A percentile compares a stretch with the other conserved stretches of the same genome.
Conservation (phyloP, 106 monocot species). For the Acanthochlamys bracteata region DNA sequence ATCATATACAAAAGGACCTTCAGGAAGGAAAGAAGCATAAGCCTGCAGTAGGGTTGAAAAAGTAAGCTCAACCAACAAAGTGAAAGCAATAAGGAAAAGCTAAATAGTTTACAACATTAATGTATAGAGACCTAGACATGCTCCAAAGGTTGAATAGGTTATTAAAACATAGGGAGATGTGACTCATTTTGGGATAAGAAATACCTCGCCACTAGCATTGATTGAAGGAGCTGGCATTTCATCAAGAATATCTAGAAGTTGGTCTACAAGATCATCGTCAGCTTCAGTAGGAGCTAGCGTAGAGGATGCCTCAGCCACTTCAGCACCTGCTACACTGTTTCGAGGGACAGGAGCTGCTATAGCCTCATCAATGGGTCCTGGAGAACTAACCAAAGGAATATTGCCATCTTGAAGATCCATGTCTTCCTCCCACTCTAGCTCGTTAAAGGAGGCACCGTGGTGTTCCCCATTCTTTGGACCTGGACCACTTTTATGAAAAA, state of each 20-base stretch:
- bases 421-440: constrained; percentile 42
- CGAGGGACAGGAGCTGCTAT: constrained; percentile 1
- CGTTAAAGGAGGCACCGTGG: constrained; percentile 50
- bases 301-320: constrained; percentile 12
- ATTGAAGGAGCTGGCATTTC: constrained; percentile 1
- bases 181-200: not conserved
- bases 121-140: not conserved
- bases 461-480: constrained; percentile 53
- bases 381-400: constrained; percentile 15
- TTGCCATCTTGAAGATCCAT: not conserved
- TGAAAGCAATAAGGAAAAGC: not conserved
- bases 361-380: not conserved
- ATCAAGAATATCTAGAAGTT: constrained; percentile 8
- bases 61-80: not conserved
- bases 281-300: not conserved
- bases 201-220: constrained; percentile 24
- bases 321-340: constrained; percentile 9
- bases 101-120: not conserved
- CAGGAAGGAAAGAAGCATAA: too few relatives aligned
- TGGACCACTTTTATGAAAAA: constrained; percentile 52
- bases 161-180: not conserved
- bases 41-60: too few relatives aligned
- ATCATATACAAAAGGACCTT: not conserved
- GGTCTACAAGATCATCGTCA: constrained; percentile 18
- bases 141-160: too few relatives aligned